Base-by-base conservation (phyloP, 2,329 filamentous ascomycete species). In the Botrytis tulipae region DNA sequence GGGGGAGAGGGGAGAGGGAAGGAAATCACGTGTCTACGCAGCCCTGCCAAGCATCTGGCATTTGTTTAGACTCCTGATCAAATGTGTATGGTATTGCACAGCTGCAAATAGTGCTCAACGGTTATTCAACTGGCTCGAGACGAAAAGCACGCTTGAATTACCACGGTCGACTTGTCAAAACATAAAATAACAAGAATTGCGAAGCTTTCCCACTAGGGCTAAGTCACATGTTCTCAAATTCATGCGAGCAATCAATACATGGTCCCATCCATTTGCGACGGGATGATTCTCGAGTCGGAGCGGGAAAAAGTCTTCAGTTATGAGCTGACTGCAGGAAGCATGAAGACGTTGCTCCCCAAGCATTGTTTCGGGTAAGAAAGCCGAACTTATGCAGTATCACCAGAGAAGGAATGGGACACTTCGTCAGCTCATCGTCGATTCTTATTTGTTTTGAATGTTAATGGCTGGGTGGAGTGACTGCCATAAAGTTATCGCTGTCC, bases 291-390 rank as follows among this genome's bases (percentile, higher is more conserved):
- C 48, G 20, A 69, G 25, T 8, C 35, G 37, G 48, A 40, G 8
- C 7, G 20, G 18, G 46, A 37, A 48, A 22, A n/a, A 37, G 54
- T 62, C 44, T 70, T 29, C 29, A 35, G 61, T 29, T 32, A 70
- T 62, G 40, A 48, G 48, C 48, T 59, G 67, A 59, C 35, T 69
- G 67, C 68, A 69, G 48, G n/a, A 69, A 62, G 40, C 51, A 68
- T 22, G 10, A 57, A n/a, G 35, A 35, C 68, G 42, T 70, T 44
- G 57, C 37, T 46, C n/a, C 35, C 42, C 60, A 54, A 40, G 40
- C 35, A 29, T 37, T 44, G 29, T 25, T 25, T 18, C 35, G 66
- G 66, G 46, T 29, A 57, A 57, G 10, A 69, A 69, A 57, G 66
- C 66, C 48, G 66, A 42, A 59, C 40, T 59, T 20, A n/a, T 57